Base-by-base conservation (phyloP, 768 basidiomycete species). In the Auricularia auricula-judae region DNA sequence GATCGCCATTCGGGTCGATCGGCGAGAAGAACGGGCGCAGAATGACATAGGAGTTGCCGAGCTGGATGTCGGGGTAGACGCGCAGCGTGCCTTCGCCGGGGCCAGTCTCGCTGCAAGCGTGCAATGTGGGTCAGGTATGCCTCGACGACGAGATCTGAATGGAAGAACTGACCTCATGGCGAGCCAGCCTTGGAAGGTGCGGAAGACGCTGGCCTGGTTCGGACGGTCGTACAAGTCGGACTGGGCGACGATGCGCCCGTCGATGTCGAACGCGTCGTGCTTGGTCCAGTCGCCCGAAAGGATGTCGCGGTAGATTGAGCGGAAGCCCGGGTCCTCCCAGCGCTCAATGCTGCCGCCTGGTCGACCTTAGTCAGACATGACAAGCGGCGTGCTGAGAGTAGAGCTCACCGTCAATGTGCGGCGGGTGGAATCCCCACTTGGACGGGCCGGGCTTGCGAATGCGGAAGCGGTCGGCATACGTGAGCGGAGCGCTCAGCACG, bases 11-110 rank as follows among this genome's bases (percentile, higher is more conserved):
- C 0, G 77, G 68, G 4, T 80, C 78, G 2, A 75, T 72, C 0
- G 82, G 82, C 11, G 77, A 77, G 79, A 91, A 89, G 81, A 92
- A 91, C 0, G 89, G 89, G 18, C 89, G 80, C 4, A 92, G 77
- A 39, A 91, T 85, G 66, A 81, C 79, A 71, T 91, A 91, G 0
- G 87, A 82, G 64, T 87, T 90, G 10, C 86, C 84, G 4, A 90
- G 74, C 21, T 78, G 69, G 43, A 91, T 79, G 65, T 84, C 80
- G 1, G 89, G 88, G 72, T 84, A 89, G 36, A 90, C 85, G 66
- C 77, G 81, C 21, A 88, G 74, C 2, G 86, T 88, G 44, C 89
- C 89, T 71, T 90, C 80, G 1, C 77, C 81, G 0, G 88, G 88
- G 1, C 78, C 86, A 12, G 84, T 90, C 68, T 87, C 82, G 66